Base-by-base conservation (phyloP, 257 asterid species). In the Galeopsis tetrahit region DNA sequence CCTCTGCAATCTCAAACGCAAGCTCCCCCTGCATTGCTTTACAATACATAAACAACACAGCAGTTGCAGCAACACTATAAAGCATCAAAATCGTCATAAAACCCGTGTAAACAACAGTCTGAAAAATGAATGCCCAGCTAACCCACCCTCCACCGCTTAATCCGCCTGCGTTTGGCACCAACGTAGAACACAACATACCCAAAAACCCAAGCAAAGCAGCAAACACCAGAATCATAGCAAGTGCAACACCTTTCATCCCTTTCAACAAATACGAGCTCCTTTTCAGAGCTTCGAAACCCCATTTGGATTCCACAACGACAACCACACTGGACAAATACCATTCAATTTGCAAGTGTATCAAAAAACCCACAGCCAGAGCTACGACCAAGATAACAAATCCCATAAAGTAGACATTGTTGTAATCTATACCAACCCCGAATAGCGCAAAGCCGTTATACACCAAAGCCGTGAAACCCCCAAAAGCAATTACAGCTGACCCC, bases 11-110 rank as follows among this genome's bases (percentile, higher is more conserved):
- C 81, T 95, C 96, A 15, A 85, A 69, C 0, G 96, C 96, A 77
- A 92, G 68, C 82, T 95, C 99, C 17, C 98, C 97, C 7, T 74
- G 87, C 75, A 88, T 77, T 1, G 95, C 97, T 78, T 87, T 90
- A 70, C 99, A 95, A 69, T 90, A 90, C 96, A 95, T 85, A 68
- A 77, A 92, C 79, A 92, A 63, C 58, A 92, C 95, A 1, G 86
- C 86, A 61, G 56, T 79, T 0, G 91, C 80, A 11, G 96, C 86
- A 49, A 88, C 80, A 15, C 68, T 63, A 75, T 87, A 87, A 31
- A 92, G 92, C 96, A 92, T 86, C 74, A 88, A 40, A 8, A 85
- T 28, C 7, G 94, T 90, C 76, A 87, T 80, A 39, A 84, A 68
- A 2, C 87, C 91, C 39, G 92, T 84, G 64, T 82, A 83, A 9